Evolutionary conservation across 495 filamentous ascomycete genomes (phyloP), one percentile per base, ranked within the genome.

Genomic region (Cercophora scortea): DNA sequence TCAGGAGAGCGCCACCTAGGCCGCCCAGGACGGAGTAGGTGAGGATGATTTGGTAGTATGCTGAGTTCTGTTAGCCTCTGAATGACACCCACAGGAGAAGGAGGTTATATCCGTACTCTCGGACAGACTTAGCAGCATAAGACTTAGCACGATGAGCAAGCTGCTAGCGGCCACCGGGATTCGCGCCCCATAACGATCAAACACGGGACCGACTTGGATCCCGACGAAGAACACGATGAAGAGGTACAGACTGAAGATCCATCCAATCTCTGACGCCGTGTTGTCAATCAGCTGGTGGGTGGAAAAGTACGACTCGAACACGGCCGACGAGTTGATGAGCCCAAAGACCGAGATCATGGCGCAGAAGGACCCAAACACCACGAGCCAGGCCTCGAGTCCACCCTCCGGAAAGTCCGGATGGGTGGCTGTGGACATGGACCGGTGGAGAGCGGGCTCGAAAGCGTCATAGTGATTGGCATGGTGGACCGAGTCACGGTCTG

Each of bases 31-130:
- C 57, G 4, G 75, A 74, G 40, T 84, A 80, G 12, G 76, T 76
- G 0, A 86, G 74, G 56, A 86, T 74, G 61, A 85, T 84, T 38
- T 87, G 84, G 71, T 83, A 87, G 61, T 84, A 87, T 38, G 71
- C 66, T 59, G 61, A 45, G 54, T 18, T 7, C 25, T 19, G 53
- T 58, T 17, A 57, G 49, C 40, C 3, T 42, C 12, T 32, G 4
- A 43, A n/a, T 10, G n/a, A 47, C 5, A 8, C n/a, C 13, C 42
- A 16, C 6, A 13, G 40, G 40, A 18, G 6, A 32, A 8, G 1
- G 6, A 8, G 17, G 18, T 32, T 2, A 25, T 45, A 5, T 13
- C 10, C 64, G 43, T 51, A 74, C 71, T 61, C 50, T 70, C 53
- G 44, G 66, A 73, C 51, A 71, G 60, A 42, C 62, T 79, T 12